phyloP scores from a whole-genome alignment of 768 basidiomycete species.

The Leccinum boreale region DNA sequence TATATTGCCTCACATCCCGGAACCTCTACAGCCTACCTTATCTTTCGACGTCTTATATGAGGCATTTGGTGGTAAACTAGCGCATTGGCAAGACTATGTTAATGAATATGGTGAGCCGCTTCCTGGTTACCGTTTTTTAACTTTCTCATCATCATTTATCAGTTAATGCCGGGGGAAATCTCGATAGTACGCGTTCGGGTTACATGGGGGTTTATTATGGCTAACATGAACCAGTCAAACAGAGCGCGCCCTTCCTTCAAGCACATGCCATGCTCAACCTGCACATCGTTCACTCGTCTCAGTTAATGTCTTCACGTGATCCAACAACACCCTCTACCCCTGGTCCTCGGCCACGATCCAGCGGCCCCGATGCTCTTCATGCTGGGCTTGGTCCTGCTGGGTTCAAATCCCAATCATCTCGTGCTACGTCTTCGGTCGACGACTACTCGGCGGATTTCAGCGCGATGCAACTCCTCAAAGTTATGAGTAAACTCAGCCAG shows the following conservation, averaged over 20 bases:
- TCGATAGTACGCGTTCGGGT: conserved; percentile 52
- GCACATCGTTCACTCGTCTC: conserved; percentile 83
- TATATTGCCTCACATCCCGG: conserved; percentile 68
- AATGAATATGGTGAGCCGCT: conserved; percentile 57
- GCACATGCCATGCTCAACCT: conserved; percentile 81
- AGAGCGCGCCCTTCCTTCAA: conserved; percentile 81
- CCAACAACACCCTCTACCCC: conserved; percentile 31
- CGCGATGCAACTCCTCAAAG: conserved; percentile 76
- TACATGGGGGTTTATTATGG: not conserved
- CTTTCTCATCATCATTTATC: conserved; percentile 7
- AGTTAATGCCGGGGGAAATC: conserved; percentile 74
- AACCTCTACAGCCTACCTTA: conserved; percentile 49
- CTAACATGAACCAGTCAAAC: conserved; percentile 51
- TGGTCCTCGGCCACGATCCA: conserved; percentile 33
- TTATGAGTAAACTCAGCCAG: conserved; percentile 75
- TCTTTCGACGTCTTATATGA: conserved; percentile 73
- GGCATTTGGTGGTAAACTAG: conserved; percentile 81
- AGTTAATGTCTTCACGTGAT: conserved; percentile 42
- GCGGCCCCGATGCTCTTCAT: conserved; percentile 49
- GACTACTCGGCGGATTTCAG: conserved; percentile 64
- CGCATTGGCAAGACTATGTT: conserved; percentile 79
- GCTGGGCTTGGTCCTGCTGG: conserved; percentile 59
- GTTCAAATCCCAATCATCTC: conserved; percentile 51
- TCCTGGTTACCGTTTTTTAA: not conserved
- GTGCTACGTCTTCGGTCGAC: conserved; percentile 30